A percentile compares a stretch with the other conserved stretches of the same genome.
Conservation (phyloP, 2,329 filamentous ascomycete genomes). For the Camptophora hylomeconis region DNA sequence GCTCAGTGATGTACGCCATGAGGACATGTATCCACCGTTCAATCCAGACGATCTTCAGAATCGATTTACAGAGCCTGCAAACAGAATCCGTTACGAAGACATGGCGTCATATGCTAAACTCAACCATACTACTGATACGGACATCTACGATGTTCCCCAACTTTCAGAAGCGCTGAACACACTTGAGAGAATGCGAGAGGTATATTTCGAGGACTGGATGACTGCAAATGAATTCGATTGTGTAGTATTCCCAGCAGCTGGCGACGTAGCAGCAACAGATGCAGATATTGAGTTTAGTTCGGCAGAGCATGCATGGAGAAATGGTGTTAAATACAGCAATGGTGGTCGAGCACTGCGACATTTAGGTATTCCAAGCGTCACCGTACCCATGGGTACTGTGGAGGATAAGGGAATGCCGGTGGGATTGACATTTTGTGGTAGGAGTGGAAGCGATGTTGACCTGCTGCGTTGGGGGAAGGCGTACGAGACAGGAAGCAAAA, state of each 20-base stretch:
- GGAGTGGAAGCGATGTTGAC: too few relatives aligned
- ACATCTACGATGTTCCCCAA: slow-evolving; percentile 30
- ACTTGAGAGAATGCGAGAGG: slow-evolving; percentile 37
- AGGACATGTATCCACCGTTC: slow-evolving; percentile 28
- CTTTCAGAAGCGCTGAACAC: slow-evolving; percentile 28
- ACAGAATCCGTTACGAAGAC: too few relatives aligned
- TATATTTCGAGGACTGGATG: slow-evolving; percentile 40
- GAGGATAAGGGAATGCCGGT: slow-evolving; percentile 36
- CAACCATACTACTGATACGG: background rate
- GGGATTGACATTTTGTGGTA: slow-evolving; percentile 39
- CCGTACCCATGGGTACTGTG: slow-evolving; percentile 41
- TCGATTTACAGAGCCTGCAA: too few relatives aligned
- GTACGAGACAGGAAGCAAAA: too few relatives aligned
- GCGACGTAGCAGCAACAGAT: slow-evolving; percentile 38
- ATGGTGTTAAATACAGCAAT: slow-evolving; percentile 42
- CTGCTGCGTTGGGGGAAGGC: too few relatives aligned
- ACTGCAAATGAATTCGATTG: slow-evolving; percentile 28
- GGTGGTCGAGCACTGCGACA: slow-evolving; percentile 42
- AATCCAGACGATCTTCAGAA: too few relatives aligned
- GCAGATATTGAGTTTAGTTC: slow-evolving; percentile 26
- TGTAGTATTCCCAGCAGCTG: slow-evolving; percentile 37
- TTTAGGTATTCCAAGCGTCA: slow-evolving; percentile 41
- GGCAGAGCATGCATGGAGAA: slow-evolving; percentile 29
- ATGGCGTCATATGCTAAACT: too few relatives aligned
- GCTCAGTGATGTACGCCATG: too few relatives aligned